Evolutionary conservation across 2,329 filamentous ascomycete genomes (phyloP).

Genomic region (Penicillium sp.): DNA sequence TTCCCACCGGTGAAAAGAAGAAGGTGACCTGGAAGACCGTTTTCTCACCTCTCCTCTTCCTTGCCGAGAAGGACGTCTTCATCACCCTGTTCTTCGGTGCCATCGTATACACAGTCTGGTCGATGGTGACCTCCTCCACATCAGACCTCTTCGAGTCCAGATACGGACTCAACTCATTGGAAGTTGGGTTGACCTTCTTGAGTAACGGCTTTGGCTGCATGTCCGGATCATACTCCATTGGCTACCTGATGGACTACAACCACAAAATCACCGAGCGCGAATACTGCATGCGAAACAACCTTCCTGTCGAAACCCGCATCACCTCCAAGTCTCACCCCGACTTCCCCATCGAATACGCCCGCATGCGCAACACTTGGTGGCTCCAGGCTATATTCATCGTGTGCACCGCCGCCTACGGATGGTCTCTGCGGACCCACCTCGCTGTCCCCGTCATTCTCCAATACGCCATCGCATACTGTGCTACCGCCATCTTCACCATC

Average conservation of each 20-base stretch:
- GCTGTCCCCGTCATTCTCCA: conserved; percentile 37
- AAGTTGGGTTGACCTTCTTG: conserved; percentile 42
- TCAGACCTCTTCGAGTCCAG: conserved; percentile 34
- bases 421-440: conserved; percentile 25
- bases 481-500: conserved; percentile 34
- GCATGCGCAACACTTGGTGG: conserved; percentile 40
- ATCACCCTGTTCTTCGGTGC: conserved; percentile 43
- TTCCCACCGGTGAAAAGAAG: conserved; percentile 12
- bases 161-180: conserved; percentile 38
- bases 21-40: conserved; percentile 34
- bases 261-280: conserved; percentile 32
- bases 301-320: conserved; percentile 27
- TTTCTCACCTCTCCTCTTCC: conserved; percentile 38
- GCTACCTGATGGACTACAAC: conserved; percentile 42
- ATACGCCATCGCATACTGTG: conserved; percentile 35
- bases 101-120: conserved; percentile 47
- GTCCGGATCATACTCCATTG: conserved; percentile 39
- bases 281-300: conserved; percentile 30
- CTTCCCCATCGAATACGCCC: conserved; percentile 41
- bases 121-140: conserved; percentile 47
- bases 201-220: conserved; percentile 43
- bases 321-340: conserved; percentile 32
- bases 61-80: conserved; percentile 46
- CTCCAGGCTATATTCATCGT: conserved; percentile 37
- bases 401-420: conserved; percentile 32